Evolutionary conservation across 495 filamentous ascomycete species (phyloP).

Genomic region (Neurospora sp.): DNA sequence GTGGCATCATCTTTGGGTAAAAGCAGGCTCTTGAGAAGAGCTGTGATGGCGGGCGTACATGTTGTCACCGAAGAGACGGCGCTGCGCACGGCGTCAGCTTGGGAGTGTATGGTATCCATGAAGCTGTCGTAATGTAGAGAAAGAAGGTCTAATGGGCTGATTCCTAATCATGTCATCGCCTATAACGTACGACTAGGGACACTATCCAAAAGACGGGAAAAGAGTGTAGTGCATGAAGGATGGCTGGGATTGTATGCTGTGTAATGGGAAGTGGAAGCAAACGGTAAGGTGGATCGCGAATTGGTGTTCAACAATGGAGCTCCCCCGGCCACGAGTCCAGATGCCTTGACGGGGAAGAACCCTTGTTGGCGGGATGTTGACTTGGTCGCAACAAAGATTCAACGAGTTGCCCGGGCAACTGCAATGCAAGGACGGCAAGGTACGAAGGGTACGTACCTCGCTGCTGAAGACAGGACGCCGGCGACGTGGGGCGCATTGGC

Average conservation of each 20-base stretch:
- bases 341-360: background rate
- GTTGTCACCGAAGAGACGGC: conserved; percentile 41
- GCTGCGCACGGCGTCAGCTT: conserved; percentile 41
- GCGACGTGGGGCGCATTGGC: background rate
- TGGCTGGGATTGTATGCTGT: background rate
- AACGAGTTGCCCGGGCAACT: background rate
- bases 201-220: conserved; percentile 5
- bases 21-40: conserved; percentile 41
- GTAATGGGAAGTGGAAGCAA: background rate
- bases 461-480: background rate
- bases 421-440: background rate
- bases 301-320: background rate
- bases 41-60: conserved; percentile 40
- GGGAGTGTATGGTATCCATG: conserved; percentile 36
- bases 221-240: background rate
- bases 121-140: conserved; percentile 6
- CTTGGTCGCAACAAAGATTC: background rate
- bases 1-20: conserved; percentile 24
- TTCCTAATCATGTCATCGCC: conserved; percentile 18
- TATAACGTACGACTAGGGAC: conserved; percentile 3
- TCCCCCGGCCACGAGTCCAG: background rate
- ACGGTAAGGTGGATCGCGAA: conserved; percentile 1
- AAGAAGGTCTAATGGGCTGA: conserved; percentile 16
- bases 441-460: background rate
- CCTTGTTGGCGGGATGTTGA: background rate